These are phyloP conservation scores for Xylariaceae sp. DNA, from an alignment of 2,329 filamentous ascomycete species.

Conservation along the genomic window DNA sequence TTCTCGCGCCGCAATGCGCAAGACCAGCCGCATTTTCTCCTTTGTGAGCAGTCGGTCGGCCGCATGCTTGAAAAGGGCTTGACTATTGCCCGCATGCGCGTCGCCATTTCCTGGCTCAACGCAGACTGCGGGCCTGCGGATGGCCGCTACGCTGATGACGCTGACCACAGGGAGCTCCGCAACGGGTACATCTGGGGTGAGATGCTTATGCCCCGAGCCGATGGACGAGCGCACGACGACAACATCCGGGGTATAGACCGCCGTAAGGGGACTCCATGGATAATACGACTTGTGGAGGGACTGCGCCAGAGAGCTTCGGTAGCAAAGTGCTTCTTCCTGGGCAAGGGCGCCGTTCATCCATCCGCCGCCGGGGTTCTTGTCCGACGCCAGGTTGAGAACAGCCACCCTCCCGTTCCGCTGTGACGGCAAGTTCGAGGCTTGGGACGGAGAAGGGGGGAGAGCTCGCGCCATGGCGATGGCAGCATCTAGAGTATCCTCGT, in stretches of 20 bases:
- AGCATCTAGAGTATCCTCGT: constrained; percentile 53
- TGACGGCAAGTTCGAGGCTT: background rate
- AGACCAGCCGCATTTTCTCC: constrained; percentile 55
- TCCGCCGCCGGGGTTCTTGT: constrained; percentile 44
- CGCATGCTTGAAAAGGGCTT: constrained; percentile 34
- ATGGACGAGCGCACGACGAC: constrained; percentile 27
- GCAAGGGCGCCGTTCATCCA: constrained; percentile 48
- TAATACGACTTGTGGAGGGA: constrained; percentile 30
- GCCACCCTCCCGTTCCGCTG: constrained; percentile 33
- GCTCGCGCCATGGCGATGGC: constrained; percentile 39
- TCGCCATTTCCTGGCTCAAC: constrained; percentile 9
- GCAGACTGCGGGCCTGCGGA: constrained; percentile 12
- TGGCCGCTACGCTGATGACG: constrained; percentile 38
- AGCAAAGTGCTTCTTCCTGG: constrained; percentile 57
- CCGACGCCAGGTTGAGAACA: constrained; percentile 54
- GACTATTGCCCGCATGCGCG: constrained; percentile 5
- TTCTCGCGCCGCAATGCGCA: constrained; percentile 54
- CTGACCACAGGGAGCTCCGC: constrained; percentile 34
- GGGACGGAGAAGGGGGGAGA: constrained; percentile 8
- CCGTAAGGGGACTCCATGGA: constrained; percentile 19
- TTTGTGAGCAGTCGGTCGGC: constrained; percentile 50
- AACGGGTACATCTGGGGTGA: constrained; percentile 16
- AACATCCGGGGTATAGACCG: constrained; percentile 31
- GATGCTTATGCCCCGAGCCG: constrained; percentile 22
- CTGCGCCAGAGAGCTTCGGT: constrained; percentile 41